Conservation (phyloP, 306 rosid species). For the Quercus parvula region DNA sequence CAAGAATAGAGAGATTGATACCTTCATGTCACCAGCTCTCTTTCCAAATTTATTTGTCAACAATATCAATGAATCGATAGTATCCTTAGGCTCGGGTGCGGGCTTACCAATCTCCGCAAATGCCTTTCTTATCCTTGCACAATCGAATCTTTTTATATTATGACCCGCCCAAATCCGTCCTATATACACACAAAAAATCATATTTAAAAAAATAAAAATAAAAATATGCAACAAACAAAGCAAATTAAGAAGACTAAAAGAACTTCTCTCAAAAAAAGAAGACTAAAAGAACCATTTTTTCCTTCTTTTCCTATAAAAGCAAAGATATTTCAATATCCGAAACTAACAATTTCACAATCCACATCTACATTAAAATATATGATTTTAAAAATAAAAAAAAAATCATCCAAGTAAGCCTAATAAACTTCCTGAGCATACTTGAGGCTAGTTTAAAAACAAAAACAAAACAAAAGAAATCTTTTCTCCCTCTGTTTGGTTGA, state of each 20-base stretch:
- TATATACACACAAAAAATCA: slow-evolving; percentile 21
- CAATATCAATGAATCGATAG: slow-evolving; percentile 69
- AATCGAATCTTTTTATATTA: slow-evolving; percentile 71
- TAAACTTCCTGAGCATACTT: not conserved
- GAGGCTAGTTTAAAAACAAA: not conserved
- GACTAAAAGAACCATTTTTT: not conserved
- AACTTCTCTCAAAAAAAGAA: no score
- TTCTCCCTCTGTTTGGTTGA: not conserved
- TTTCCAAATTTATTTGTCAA: slow-evolving; percentile 78
- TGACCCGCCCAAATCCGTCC: slow-evolving; percentile 99
- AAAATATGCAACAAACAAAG: not conserved
- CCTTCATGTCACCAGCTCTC: slow-evolving; percentile 99
- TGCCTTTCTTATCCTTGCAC: slow-evolving; percentile 74
- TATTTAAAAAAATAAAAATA: not conserved
- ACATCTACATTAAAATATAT: not conserved
- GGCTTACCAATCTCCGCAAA: slow-evolving; percentile 59
- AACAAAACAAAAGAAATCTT: not conserved
- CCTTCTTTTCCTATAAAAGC: not conserved
- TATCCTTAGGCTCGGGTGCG: slow-evolving; percentile 84
- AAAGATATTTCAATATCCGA: not conserved
- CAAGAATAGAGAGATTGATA: slow-evolving; percentile 15
- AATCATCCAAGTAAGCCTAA: not conserved
- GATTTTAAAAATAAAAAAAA: not conserved
- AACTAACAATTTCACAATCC: not conserved
- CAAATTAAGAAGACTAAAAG: not conserved